Evolutionary conservation across 164 flowering plant genomes (phyloP).

Genomic region (Stephania yunnanensis): DNA sequence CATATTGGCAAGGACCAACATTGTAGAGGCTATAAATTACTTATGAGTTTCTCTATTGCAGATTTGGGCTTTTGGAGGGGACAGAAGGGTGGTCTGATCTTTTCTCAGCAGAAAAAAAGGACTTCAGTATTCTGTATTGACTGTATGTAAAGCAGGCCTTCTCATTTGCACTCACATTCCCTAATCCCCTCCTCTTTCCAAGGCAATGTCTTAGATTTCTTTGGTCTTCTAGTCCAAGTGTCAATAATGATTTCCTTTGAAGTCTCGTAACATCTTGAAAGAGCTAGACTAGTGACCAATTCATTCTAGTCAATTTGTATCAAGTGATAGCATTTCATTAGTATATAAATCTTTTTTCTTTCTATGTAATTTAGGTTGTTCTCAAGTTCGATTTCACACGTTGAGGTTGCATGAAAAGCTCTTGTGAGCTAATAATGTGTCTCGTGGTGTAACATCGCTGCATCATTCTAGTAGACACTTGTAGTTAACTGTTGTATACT

Average conservation of each 20-base stretch:
- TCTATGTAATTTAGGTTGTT: neutral
- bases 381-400: no score
- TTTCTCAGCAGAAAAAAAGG: neutral
- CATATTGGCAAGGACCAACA: neutral
- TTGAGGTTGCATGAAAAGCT: no score
- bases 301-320: neutral
- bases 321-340: neutral
- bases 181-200: neutral
- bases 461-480: no score
- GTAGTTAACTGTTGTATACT: neutral
- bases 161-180: neutral
- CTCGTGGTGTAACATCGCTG: no score
- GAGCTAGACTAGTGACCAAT: neutral
- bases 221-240: neutral
- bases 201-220: neutral
- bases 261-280: neutral
- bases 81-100: constrained; percentile 28
- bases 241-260: neutral
- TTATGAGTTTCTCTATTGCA: constrained; percentile 23
- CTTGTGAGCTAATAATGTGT: no score
- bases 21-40: neutral
- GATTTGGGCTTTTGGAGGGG: constrained; percentile 98
- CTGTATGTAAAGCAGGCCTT: neutral
- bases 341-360: neutral
- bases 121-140: neutral